Percentiles rank a stretch among this genome's conserved stretches.
Conservation (phyloP, 129 eudicot genomes). For the Dittrichia graveolens region DNA sequence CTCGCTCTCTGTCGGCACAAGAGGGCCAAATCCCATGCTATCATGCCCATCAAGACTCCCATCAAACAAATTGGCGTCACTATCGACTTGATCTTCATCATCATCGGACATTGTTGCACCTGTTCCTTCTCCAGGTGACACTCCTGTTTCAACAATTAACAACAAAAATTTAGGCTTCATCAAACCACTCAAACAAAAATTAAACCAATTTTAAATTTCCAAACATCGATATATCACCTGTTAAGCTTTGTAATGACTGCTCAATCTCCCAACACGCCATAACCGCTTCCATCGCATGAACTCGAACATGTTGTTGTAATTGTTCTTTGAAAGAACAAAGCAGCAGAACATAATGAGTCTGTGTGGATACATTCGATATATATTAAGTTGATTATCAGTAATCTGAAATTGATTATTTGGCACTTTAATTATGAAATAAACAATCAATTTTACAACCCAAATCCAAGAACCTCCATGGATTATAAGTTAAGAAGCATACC, state of each 20-base stretch:
- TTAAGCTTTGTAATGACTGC: conserved; percentile 81
- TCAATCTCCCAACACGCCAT: conserved; percentile 98
- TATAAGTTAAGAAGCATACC: conserved; percentile 39
- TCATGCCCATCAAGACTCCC: conserved; percentile 80
- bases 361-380: conserved; percentile 2
- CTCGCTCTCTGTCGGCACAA: conserved; percentile 81
- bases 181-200: not conserved
- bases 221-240: conserved; percentile 52
- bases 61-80: conserved; percentile 77
- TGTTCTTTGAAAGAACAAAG: conserved; percentile 91
- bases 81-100: conserved; percentile 74
- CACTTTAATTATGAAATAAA: not conserved
- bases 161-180: not conserved
- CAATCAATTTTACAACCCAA: not conserved
- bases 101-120: conserved; percentile 98
- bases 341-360: conserved; percentile 87
- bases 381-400: too few species aligned
- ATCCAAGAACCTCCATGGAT: not conserved
- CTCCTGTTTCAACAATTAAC: conserved; percentile 47
- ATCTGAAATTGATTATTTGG: too few species aligned
- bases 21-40: conserved; percentile 85
- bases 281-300: conserved; percentile 96
- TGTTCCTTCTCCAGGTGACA: conserved; percentile 90
- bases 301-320: conserved; percentile 87
- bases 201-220: not conserved